Evolutionary conservation across 352 stramenopile genomes (phyloP), one percentile per base, ranked within the genome.

Genomic region (Globisporangium orthogonon): DNA sequence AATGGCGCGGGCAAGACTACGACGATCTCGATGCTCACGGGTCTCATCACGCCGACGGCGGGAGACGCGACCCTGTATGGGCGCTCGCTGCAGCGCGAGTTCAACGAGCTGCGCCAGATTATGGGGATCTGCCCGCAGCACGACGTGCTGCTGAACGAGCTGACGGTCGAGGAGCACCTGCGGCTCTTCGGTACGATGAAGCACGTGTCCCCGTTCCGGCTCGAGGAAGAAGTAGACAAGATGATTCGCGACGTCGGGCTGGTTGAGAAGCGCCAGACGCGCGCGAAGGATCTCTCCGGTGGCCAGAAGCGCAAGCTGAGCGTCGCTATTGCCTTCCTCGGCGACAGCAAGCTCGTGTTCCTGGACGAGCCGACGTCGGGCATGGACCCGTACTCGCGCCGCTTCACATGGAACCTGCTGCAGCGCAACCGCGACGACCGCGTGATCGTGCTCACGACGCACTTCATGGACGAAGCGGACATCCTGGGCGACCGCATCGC

Each of bases 71-170:
- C 63, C 13, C 63, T 97, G 7, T 74, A 76, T 31, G 90, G 90
- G 7, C 70, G 74, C 5, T 94, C 84, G 7, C 70, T 97, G 15
- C 63, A 52, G 37, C 37, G 74, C 44, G 66, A 98, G 56, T 86
- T 98, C 59, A 65, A 80, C 43, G 65, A 85, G 37, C 81, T 99
- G 18, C 88, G 96, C 6, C 69, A 96, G 62, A 81, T 96, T 53
- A 87, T 98, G 64, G 96, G 95, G 45, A 87, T 99, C 49, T 99
- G 97, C 70, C 85, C 97, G 2, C 97, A 99, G 64, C 94, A 98
- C 67, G 94, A 98, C 67, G 96, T 98, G 33, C 69, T 99, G 1
- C 98, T 97, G 60, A 85, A 90, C 39, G 69, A 96, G 18, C 69
- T 99, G 41, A 98, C 96, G 1, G 96, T 98, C 14, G 62, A 88